Base-by-base conservation (phyloP, 805 yeast species). In the Hyphopichia homilentoma region DNA sequence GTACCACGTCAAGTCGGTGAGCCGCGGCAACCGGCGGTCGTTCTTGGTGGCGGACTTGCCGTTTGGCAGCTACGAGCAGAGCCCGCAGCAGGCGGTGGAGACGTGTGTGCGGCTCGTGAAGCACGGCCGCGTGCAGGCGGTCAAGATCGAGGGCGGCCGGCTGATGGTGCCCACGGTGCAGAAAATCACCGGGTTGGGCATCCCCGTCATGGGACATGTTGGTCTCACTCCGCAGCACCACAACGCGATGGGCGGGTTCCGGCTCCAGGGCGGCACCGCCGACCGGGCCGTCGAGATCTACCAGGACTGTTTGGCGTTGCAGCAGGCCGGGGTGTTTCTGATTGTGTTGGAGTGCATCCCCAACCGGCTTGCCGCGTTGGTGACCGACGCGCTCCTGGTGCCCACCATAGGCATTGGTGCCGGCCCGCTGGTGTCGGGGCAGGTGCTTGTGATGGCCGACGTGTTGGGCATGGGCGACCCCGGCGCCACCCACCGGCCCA, bases 351-450 rank as follows among this genome's bases (percentile, higher is more conserved):
- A 90, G 48, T 94, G 97, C 32, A 74, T 90, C 4, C 98, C 98
- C 1, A 75, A 75, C 35, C 71, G 70, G 35, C 59, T 93, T 8
- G 90, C 90, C 0, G 54, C 65, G 27, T 62, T 65, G 35, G 76
- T 93, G 18, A 84, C 96, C 0, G 52, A 66, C 2, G 61, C 65
- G 9, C 53, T 88, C 20, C 31, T 52, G 1, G 67, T 90, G 1
- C 97, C 97, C 0, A 84, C 94, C 1, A 88, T 90, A 43, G 98
- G 98, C 3, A 90, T 90, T 30, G 98, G 98, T 4, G 96, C 97
- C 0, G 97, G 98, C 1, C 75, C 78, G 15, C 61, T 62, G 6
- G 81, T 90, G 6, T 75, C 84, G 21, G 97, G 96, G 0, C 97
- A 93, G 56, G 96, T 90, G 1, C 68, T 90, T 23, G 98, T 90